phyloP scores from a whole-genome alignment of 2,329 filamentous ascomycete genomes.

The Pseudogymnoascus sp. region DNA sequence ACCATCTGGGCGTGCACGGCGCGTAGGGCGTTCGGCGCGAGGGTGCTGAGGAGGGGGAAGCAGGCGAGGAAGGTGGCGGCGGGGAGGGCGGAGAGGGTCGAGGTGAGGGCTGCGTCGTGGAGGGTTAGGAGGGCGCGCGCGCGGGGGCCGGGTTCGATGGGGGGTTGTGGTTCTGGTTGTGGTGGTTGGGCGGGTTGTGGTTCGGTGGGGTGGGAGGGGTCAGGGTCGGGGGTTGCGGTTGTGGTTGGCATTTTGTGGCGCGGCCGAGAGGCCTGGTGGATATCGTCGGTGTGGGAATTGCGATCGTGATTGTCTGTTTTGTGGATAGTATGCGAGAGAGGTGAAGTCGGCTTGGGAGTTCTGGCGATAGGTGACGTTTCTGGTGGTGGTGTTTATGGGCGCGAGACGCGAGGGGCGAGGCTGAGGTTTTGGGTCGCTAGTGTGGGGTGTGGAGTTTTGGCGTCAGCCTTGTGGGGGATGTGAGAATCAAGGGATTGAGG shows the following conservation, averaged over 20 bases:
- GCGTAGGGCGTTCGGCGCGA: constrained; percentile 43
- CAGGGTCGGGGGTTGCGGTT: neutral
- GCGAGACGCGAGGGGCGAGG: constrained; percentile 3
- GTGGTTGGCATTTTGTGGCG: neutral
- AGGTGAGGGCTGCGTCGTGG: constrained; percentile 43
- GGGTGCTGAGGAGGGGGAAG: constrained; percentile 50
- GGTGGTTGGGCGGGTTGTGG: neutral
- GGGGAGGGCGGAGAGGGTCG: constrained; percentile 47
- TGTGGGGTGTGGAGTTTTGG: neutral
- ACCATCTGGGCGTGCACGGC: constrained; percentile 53
- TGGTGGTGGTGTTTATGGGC: neutral
- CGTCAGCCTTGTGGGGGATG: neutral
- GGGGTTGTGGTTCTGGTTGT: constrained; percentile 9
- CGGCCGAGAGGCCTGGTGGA: neutral
- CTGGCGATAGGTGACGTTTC: neutral
- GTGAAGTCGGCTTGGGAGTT: neutral
- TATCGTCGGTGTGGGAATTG: neutral
- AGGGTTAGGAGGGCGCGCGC: constrained; percentile 47
- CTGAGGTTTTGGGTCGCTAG: neutral
- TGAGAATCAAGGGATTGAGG: neutral
- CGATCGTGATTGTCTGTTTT: neutral
- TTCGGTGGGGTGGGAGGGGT: constrained; percentile 11
- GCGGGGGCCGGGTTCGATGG: constrained; percentile 45
- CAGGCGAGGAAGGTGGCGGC: constrained; percentile 52
- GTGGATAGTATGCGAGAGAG: neutral